A percentile compares a stretch with the other conserved stretches of the same genome.
phyloP scores from a whole-genome alignment of 306 rosid species.

The Trifolium fragiferum region DNA sequence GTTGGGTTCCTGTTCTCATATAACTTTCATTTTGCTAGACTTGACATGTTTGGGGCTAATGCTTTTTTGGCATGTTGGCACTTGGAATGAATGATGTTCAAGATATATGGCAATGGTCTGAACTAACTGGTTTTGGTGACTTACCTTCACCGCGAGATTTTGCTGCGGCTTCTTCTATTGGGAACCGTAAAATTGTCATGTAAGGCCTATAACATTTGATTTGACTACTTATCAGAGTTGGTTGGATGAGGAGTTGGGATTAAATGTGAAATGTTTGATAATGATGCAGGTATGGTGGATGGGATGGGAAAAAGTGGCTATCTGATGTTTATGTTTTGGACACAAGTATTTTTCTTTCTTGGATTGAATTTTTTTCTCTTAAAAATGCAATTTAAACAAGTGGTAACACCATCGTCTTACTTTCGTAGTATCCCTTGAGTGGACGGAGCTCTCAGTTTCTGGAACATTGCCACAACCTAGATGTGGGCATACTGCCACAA shows the following conservation, averaged over 20 bases:
- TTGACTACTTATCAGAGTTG: background rate
- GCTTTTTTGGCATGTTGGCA: constrained; percentile 24
- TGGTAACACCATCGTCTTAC: constrained; percentile 40
- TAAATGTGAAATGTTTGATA: constrained; percentile 33
- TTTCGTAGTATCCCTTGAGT: constrained; percentile 80
- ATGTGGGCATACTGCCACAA: constrained; percentile 92
- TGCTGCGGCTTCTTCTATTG: constrained; percentile 92
- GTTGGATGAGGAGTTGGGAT: constrained; percentile 10
- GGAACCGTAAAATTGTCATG: constrained; percentile 89
- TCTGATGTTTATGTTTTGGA: constrained; percentile 93
- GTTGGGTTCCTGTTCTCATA: constrained; percentile 16
- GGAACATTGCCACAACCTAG: constrained; percentile 92
- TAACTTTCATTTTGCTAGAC: constrained; percentile 9
- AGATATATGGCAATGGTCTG: constrained; percentile 99
- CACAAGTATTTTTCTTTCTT: constrained; percentile 64
- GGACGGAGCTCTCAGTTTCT: constrained; percentile 84
- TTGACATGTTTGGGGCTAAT: constrained; percentile 28
- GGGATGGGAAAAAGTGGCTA: constrained; percentile 99
- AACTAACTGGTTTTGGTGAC: constrained; percentile 92
- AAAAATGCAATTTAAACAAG: constrained; percentile 30
- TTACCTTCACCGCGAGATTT: constrained; percentile 93
- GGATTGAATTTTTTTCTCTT: constrained; percentile 30
- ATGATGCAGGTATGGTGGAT: constrained; percentile 90
- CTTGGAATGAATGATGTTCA: constrained; percentile 42
- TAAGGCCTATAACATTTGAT: constrained; percentile 47